Conservation (phyloP, 257 asterid species). For the Paraleonurus japonicus region DNA sequence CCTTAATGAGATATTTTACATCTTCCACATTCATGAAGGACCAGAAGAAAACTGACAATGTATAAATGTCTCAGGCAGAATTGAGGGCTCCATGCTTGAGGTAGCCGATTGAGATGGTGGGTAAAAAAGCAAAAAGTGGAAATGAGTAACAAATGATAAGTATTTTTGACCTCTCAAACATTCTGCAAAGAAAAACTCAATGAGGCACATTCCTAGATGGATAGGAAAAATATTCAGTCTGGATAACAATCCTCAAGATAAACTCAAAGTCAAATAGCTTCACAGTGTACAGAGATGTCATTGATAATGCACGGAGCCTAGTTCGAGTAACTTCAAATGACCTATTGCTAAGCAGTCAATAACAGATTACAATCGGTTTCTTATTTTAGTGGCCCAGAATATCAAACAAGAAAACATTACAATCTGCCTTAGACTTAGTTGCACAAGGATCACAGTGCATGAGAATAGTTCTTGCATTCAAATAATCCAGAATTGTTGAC, state of each 20-base stretch:
- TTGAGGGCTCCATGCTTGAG: not conserved
- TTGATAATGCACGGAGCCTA: not conserved
- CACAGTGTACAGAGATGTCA: not conserved
- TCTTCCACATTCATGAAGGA: constrained; percentile 5
- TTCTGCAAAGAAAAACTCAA: not conserved
- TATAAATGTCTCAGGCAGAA: not conserved
- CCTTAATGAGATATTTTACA: not conserved
- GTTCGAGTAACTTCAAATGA: not conserved
- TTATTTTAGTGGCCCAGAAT: not conserved
- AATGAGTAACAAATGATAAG: not conserved
- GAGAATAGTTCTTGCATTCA: not conserved
- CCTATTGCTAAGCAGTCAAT: not conserved
- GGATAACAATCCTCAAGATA: not conserved
- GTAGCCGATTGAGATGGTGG: not conserved
- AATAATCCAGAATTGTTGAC: not conserved
- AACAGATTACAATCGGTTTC: not conserved
- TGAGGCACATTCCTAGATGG: not conserved
- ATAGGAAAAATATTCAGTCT: not conserved
- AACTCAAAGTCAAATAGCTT: not conserved
- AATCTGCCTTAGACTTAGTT: not conserved
- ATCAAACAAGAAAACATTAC: not conserved
- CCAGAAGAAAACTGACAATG: not conserved
- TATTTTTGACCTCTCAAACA: not conserved
- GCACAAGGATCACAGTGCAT: not conserved
- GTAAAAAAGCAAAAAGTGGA: not conserved